Percentiles rank a stretch among this genome's conserved stretches.
phyloP scores from a whole-genome alignment of 148 eudicot species.

The Rhododendron williamsianum region DNA sequence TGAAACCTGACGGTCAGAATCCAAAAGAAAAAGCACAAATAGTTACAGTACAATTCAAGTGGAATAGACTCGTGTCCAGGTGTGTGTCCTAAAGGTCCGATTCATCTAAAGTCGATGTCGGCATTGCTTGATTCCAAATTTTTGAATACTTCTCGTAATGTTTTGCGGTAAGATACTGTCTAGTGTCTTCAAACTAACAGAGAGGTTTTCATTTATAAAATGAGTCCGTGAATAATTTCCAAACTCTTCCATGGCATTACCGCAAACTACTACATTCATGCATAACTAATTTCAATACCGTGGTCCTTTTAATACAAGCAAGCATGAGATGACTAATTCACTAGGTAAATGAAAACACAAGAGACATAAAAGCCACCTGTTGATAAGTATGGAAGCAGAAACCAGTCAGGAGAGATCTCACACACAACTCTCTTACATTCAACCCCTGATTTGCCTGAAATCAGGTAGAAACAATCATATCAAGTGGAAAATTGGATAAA shows the following conservation, averaged over 20 bases:
- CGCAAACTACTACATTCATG: neutral
- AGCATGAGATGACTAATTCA: neutral
- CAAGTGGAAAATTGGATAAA: neutral
- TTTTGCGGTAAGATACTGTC: neutral
- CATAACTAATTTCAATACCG: neutral
- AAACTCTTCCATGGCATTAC: neutral
- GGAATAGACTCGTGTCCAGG: neutral
- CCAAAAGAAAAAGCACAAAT: neutral
- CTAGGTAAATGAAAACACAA: neutral
- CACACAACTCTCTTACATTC: constrained; percentile 35
- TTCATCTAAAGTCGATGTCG: neutral
- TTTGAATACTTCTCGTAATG: neutral
- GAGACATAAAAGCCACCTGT: constrained; percentile 24
- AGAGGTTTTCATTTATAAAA: neutral
- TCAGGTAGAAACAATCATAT: neutral
- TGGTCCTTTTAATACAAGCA: neutral
- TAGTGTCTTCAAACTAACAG: neutral
- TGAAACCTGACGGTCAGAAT: constrained; percentile 46
- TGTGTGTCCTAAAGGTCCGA: neutral
- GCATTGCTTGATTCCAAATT: neutral
- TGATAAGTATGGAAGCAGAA: constrained; percentile 53
- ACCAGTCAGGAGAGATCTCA: constrained; percentile 42
- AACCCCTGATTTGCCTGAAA: constrained; percentile 48
- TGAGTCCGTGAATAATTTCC: neutral
- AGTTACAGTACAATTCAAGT: neutral